Evolutionary conservation across 495 filamentous ascomycete genomes (phyloP).

Genomic region (Clohesyomyces aquaticus): DNA sequence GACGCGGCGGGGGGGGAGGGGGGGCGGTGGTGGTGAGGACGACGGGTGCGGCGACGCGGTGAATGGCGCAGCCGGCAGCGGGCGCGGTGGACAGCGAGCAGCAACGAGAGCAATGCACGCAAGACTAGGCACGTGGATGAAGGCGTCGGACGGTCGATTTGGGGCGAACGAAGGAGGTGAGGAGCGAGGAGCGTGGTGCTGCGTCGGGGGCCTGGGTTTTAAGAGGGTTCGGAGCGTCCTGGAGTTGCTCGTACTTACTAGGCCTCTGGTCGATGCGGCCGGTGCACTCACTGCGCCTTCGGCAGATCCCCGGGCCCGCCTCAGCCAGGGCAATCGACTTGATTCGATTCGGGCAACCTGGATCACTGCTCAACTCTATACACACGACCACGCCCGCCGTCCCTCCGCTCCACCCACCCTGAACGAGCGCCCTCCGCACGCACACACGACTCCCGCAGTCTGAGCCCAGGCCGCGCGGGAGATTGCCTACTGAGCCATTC

Average conservation of each 20-base stretch:
- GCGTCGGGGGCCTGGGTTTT: background rate
- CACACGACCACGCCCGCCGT: background rate
- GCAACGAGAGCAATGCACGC: background rate
- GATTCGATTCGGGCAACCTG: constrained; percentile 2
- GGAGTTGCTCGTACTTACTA: too few species aligned
- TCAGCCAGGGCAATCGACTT: background rate
- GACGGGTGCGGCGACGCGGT: background rate
- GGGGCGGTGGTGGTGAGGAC: background rate
- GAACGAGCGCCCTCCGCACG: constrained; percentile 11
- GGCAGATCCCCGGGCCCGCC: background rate
- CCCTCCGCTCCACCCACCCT: constrained; percentile 1
- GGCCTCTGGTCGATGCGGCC: background rate
- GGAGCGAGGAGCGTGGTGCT: background rate
- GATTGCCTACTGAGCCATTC: constrained; percentile 14
- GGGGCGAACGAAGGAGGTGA: background rate
- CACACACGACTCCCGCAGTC: constrained; percentile 10
- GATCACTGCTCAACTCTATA: constrained; percentile 2
- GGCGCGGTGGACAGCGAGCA: background rate
- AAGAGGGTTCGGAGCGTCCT: background rate
- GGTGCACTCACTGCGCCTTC: background rate
- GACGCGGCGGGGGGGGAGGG: too few species aligned
- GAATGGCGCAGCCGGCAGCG: background rate
- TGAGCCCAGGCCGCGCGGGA: constrained; percentile 18
- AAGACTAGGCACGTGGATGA: background rate
- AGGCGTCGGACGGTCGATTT: background rate